Evolutionary conservation across 2,329 filamentous ascomycete species (phyloP).

Genomic region (Fusarium mundagurra): DNA sequence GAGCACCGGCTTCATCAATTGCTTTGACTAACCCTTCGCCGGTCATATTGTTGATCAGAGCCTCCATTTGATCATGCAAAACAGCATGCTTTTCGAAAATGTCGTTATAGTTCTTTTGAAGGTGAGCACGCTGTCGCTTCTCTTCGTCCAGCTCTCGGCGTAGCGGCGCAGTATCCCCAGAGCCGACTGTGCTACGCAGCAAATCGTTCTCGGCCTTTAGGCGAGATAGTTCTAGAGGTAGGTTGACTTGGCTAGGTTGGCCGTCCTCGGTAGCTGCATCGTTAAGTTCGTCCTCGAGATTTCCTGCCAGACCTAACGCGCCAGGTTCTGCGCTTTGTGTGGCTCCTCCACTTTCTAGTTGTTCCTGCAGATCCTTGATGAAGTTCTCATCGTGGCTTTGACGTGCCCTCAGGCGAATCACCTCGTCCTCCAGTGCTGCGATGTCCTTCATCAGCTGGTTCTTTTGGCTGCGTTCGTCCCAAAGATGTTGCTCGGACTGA

Average conservation of each 20-base stretch:
- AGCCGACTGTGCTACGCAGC: slow-evolving; percentile 63
- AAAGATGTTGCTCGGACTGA: slow-evolving; percentile 54
- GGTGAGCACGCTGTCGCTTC: slow-evolving; percentile 58
- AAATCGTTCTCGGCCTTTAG: slow-evolving; percentile 71
- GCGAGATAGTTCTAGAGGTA: slow-evolving; percentile 64
- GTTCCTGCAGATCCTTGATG: slow-evolving; percentile 69
- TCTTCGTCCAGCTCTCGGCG: slow-evolving; percentile 66
- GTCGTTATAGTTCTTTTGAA: slow-evolving; percentile 66
- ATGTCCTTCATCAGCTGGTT: slow-evolving; percentile 58
- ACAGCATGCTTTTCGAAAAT: slow-evolving; percentile 68
- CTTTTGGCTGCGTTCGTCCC: slow-evolving; percentile 57
- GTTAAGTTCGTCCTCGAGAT: slow-evolving; percentile 70
- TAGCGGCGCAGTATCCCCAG: slow-evolving; percentile 64
- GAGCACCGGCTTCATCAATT: slow-evolving; percentile 45
- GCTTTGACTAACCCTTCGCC: slow-evolving; percentile 64
- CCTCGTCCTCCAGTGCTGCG: slow-evolving; percentile 56
- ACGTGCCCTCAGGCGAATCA: slow-evolving; percentile 58
- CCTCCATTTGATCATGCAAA: slow-evolving; percentile 66
- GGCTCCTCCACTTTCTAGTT: slow-evolving; percentile 54
- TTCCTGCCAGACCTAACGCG: slow-evolving; percentile 47
- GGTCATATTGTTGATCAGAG: slow-evolving; percentile 61
- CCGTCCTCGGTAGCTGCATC: slow-evolving; percentile 54
- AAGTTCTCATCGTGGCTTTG: slow-evolving; percentile 62
- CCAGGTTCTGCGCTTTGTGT: slow-evolving; percentile 33
- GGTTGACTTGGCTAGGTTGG: slow-evolving; percentile 46